Evolutionary conservation across 352 stramenopile genomes (phyloP).

Genomic region (Phytophthora pluvialis): DNA sequence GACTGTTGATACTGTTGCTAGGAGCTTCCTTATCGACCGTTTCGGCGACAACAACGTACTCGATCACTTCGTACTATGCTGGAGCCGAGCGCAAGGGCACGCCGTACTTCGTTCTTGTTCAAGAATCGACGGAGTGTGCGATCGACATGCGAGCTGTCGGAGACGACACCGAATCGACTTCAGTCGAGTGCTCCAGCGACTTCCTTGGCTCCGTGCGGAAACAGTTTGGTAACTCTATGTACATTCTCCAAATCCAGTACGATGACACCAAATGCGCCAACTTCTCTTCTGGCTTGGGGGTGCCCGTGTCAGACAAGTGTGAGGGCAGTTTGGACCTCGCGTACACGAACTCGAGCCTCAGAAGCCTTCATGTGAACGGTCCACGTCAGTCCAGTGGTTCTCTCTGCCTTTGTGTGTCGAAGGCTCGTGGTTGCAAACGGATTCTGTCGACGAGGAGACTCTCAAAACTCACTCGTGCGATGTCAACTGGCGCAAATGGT

Average conservation of each 20-base stretch:
- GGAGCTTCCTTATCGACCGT: background rate
- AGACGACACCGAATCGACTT: background rate
- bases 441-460: background rate
- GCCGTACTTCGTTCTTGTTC: slow-evolving; percentile 8
- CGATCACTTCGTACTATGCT: slow-evolving; percentile 14
- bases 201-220: slow-evolving; percentile 1
- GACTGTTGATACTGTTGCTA: background rate
- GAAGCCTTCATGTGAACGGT: slow-evolving; percentile 2
- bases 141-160: slow-evolving; percentile 4
- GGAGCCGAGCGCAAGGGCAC: background rate
- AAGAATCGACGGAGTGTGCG: slow-evolving; percentile 9
- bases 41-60: slow-evolving; percentile 7
- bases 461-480: slow-evolving; percentile 5
- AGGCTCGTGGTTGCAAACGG: slow-evolving; percentile 4
- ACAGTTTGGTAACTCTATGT: slow-evolving; percentile 5
- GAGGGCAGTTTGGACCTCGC: slow-evolving; percentile 3
- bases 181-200: slow-evolving; percentile 8
- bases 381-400: slow-evolving; percentile 10
- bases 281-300: slow-evolving; percentile 9
- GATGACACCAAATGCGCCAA: background rate
- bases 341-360: slow-evolving; percentile 5
- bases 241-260: slow-evolving; percentile 14
- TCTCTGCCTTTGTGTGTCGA: background rate
- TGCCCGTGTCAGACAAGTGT: slow-evolving; percentile 5
- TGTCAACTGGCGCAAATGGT: slow-evolving; percentile 5